These are phyloP conservation scores for Obelidium mucronatum DNA, from an alignment of 192 early-diverging fungal genomes.

Conservation along the genomic window DNA sequence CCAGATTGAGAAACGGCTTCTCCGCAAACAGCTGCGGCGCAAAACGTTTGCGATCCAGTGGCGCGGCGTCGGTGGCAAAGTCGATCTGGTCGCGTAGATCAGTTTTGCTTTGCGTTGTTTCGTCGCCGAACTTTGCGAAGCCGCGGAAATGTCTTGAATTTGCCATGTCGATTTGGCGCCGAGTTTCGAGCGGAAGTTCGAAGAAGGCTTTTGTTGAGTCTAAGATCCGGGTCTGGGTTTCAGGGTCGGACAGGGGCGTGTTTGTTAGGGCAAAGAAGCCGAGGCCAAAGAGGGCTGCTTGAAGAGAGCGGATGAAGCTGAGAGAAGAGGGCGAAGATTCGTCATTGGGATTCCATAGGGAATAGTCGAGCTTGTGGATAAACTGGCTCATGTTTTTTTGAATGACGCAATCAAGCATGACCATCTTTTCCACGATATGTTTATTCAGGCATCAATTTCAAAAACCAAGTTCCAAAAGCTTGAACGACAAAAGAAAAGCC, in stretches of 20 bases:
- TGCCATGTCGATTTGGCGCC: conserved; percentile 9
- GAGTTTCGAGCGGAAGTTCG: neutral
- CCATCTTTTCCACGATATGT: no score
- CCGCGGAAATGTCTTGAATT: conserved; percentile 11
- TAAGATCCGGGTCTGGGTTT: neutral
- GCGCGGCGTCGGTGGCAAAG: neutral
- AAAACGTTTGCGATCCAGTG: neutral
- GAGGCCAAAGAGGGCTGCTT: neutral
- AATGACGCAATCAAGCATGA: no score
- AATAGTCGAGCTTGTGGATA: no score
- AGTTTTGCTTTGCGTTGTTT: neutral
- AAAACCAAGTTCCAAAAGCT: no score
- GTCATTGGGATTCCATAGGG: neutral
- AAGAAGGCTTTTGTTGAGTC: neutral
- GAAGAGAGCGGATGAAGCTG: neutral
- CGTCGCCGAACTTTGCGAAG: neutral
- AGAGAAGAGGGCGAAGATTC: neutral
- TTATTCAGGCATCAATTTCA: no score
- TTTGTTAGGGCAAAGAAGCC: conserved; percentile 10
- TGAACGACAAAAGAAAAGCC: no score
- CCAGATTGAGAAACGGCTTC: neutral
- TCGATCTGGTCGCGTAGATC: conserved; percentile 14
- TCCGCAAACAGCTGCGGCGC: neutral
- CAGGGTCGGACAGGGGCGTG: neutral
- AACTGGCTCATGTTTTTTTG: no score